Percentiles rank a stretch among this genome's conserved stretches.
phyloP scores from a whole-genome alignment of 2,329 filamentous ascomycete genomes.

The Microcyclospora pomicola region DNA sequence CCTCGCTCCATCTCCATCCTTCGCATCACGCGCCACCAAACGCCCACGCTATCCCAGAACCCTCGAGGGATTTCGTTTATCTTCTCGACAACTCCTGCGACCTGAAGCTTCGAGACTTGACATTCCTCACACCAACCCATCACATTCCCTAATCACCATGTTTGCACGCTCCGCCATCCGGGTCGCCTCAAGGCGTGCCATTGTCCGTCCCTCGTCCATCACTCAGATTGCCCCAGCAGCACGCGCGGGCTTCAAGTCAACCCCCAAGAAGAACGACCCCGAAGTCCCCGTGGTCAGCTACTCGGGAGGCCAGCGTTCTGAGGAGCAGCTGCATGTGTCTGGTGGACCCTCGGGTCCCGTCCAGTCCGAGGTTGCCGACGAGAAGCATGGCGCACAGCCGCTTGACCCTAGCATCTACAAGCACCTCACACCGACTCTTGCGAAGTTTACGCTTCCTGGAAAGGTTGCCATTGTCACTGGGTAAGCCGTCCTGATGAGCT shows the following conservation, averaged over 20 bases:
- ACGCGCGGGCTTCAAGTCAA: constrained; percentile 14
- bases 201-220: constrained; percentile 3
- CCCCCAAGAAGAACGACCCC: constrained; percentile 12
- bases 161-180: constrained; percentile 6
- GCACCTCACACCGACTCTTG: constrained; percentile 48
- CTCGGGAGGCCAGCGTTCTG: constrained; percentile 18
- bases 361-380: constrained; percentile 20
- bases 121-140: neutral
- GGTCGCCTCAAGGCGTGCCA: constrained; percentile 3
- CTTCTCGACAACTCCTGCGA: no score
- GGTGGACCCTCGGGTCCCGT: constrained; percentile 16
- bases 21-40: no score
- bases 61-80: no score
- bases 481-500: constrained; percentile 28
- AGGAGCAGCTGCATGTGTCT: constrained; percentile 16
- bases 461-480: constrained; percentile 63
- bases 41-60: no score
- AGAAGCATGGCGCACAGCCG: constrained; percentile 17
- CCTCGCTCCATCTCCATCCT: no score
- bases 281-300: constrained; percentile 22
- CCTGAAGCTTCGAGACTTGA: no score
- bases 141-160: constrained; percentile 3
- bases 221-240: constrained; percentile 1
- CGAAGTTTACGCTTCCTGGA: constrained; percentile 54
- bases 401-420: constrained; percentile 29